Evolutionary conservation across 2,329 filamentous ascomycete genomes (phyloP).

Genomic region (Ascochyta fabae): DNA sequence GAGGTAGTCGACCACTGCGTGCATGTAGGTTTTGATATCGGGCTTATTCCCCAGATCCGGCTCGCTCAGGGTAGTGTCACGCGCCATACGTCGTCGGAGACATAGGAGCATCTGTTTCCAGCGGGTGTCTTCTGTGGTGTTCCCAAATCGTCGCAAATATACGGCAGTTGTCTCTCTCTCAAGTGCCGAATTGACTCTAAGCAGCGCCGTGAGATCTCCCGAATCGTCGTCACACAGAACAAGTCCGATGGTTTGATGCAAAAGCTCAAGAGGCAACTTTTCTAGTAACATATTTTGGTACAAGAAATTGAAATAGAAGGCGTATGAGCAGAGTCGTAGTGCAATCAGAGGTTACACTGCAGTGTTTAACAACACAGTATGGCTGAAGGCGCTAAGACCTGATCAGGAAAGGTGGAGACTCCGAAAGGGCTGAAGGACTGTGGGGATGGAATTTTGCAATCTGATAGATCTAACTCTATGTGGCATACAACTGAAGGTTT

Average conservation of each 20-base stretch:
- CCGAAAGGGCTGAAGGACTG: too few species aligned
- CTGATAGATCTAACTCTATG: too few species aligned
- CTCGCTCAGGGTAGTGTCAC: not conserved
- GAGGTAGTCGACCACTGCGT: not conserved
- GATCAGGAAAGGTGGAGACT: too few species aligned
- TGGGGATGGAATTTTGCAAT: too few species aligned
- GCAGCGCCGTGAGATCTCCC: not conserved
- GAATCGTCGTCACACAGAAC: not conserved
- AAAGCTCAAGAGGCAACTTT: conserved; percentile 6
- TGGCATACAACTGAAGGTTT: too few species aligned
- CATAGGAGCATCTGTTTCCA: not conserved
- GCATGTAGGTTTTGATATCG: conserved; percentile 4
- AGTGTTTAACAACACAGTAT: too few species aligned
- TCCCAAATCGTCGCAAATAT: not conserved
- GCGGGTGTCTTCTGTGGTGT: not conserved
- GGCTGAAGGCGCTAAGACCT: too few species aligned
- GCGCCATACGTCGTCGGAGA: not conserved
- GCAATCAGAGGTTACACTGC: too few species aligned
- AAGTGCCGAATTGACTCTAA: not conserved
- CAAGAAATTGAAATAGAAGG: too few species aligned
- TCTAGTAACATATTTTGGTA: not conserved
- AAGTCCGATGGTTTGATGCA: not conserved
- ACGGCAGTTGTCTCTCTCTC: not conserved
- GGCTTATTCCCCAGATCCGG: not conserved
- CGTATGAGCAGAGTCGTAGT: too few species aligned